These are phyloP conservation scores for Paxillus involutus DNA, from an alignment of 768 basidiomycete species.

Conservation along the genomic window DNA sequence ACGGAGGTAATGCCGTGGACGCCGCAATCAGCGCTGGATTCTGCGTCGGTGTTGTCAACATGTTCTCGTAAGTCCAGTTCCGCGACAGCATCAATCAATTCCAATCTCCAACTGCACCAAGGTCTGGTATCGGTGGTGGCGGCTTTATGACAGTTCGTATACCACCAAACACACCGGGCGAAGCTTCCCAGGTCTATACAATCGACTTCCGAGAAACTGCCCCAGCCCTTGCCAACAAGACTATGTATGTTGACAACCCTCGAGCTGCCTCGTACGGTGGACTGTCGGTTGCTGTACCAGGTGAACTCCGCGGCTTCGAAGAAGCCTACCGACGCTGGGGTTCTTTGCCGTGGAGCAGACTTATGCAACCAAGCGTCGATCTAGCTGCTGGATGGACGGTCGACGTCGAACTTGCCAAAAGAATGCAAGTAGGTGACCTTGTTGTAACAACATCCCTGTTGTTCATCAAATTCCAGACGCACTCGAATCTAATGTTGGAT, in stretches of 20 bases:
- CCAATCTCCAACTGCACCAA: conserved; percentile 23
- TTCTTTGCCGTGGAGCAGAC: conserved; percentile 68
- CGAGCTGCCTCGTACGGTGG: conserved; percentile 68
- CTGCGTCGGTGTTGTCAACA: conserved; percentile 82
- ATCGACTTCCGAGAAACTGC: conserved; percentile 92
- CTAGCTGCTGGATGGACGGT: conserved; percentile 83
- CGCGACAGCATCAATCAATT: conserved; percentile 2
- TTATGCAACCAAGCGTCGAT: conserved; percentile 73
- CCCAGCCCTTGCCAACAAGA: conserved; percentile 65
- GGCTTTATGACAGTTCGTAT: conserved; percentile 85
- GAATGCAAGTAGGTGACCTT: conserved; percentile 58
- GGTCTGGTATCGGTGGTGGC: conserved; percentile 85
- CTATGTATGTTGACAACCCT: conserved; percentile 72
- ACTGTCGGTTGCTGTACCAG: conserved; percentile 85
- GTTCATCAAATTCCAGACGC: conserved; percentile 34
- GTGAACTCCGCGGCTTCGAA: conserved; percentile 85
- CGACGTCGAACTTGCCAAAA: conserved; percentile 68
- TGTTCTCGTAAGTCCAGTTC: conserved; percentile 70
- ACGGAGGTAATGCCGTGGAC: conserved; percentile 91
- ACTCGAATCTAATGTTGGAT: conserved; percentile 55
- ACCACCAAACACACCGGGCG: conserved; percentile 46
- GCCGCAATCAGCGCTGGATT: conserved; percentile 78
- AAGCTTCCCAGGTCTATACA: conserved; percentile 59
- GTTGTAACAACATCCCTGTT: not conserved
- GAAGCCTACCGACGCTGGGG: conserved; percentile 87